Evolutionary conservation across 805 yeast species (phyloP).

Genomic region (Saccharomycopsis fermentans): DNA sequence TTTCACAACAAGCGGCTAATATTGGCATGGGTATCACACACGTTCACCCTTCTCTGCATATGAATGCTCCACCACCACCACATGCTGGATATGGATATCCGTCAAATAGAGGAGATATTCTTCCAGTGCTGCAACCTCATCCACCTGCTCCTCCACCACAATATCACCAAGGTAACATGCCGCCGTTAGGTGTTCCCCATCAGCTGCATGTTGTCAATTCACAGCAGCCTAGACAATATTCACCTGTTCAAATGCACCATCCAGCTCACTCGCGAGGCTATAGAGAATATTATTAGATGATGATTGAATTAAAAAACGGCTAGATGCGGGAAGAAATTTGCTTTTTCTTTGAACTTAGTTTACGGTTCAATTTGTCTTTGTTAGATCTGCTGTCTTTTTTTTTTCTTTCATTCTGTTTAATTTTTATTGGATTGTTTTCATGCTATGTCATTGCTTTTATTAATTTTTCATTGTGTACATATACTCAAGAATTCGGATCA

Average conservation of each 20-base stretch:
- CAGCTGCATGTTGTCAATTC: not conserved
- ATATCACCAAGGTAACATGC: constrained; percentile 4
- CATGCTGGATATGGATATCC: not conserved
- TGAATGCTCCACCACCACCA: not conserved
- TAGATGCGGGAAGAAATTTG: too few relatives aligned
- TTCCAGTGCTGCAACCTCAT: constrained; percentile 3
- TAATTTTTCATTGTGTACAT: too few relatives aligned
- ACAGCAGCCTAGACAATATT: not conserved
- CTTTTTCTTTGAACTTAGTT: not conserved
- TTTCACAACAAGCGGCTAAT: constrained; percentile 18
- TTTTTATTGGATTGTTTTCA: too few relatives aligned
- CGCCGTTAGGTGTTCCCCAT: not conserved
- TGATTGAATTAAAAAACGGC: too few relatives aligned
- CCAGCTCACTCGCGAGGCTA: not conserved
- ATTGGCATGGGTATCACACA: not conserved
- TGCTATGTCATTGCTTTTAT: too few relatives aligned
- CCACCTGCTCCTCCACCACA: constrained; percentile 12
- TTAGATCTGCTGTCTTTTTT: too few relatives aligned
- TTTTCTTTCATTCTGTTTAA: too few relatives aligned
- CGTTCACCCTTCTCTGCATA: not conserved
- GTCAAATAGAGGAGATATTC: not conserved
- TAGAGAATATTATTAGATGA: not conserved
- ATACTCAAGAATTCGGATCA: too few relatives aligned
- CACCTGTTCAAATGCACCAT: not conserved
- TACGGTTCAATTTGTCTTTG: not conserved